A percentile compares a stretch with the other conserved stretches of the same genome.
Conservation (phyloP, 1,139 yeast species). For the Taphrina confusa region DNA sequence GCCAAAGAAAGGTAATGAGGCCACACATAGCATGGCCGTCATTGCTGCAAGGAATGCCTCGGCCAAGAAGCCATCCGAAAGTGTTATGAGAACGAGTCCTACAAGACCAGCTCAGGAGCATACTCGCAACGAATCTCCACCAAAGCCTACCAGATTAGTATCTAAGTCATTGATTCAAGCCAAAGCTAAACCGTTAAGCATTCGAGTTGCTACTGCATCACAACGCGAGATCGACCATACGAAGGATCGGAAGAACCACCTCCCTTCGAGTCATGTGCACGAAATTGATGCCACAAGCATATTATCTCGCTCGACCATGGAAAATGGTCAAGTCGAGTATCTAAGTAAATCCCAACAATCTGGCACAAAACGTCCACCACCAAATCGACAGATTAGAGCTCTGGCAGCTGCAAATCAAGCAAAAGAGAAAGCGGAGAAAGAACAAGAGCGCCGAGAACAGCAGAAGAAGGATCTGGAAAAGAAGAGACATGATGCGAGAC, state of each 20-base stretch:
- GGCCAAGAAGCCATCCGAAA: neutral
- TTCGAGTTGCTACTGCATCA: conserved; percentile 37
- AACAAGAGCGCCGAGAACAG: conserved; percentile 34
- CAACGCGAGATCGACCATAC: conserved; percentile 34
- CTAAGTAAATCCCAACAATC: conserved; percentile 16
- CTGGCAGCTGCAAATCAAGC: conserved; percentile 38
- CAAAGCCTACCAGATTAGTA: neutral
- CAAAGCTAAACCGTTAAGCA: conserved; percentile 32
- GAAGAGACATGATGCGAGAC: conserved; percentile 38
- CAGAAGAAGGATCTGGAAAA: conserved; percentile 39
- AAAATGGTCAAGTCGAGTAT: conserved; percentile 5
- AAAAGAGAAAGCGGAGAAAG: conserved; percentile 36
- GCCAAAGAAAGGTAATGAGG: conserved; percentile 8
- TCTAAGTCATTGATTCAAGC: neutral
- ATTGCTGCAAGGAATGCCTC: conserved; percentile 20
- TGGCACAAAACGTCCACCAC: neutral
- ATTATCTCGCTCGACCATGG: neutral
- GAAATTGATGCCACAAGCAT: neutral
- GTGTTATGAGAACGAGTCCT: neutral
- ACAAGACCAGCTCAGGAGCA: neutral
- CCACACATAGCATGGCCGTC: conserved; percentile 16
- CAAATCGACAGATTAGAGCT: conserved; percentile 33
- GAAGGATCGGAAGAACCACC: conserved; percentile 24
- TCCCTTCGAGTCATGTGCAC: neutral
- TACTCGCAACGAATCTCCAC: neutral